These are phyloP conservation scores for Globisporangium solare DNA, from an alignment of 352 stramenopile species.

Conservation along the genomic window DNA sequence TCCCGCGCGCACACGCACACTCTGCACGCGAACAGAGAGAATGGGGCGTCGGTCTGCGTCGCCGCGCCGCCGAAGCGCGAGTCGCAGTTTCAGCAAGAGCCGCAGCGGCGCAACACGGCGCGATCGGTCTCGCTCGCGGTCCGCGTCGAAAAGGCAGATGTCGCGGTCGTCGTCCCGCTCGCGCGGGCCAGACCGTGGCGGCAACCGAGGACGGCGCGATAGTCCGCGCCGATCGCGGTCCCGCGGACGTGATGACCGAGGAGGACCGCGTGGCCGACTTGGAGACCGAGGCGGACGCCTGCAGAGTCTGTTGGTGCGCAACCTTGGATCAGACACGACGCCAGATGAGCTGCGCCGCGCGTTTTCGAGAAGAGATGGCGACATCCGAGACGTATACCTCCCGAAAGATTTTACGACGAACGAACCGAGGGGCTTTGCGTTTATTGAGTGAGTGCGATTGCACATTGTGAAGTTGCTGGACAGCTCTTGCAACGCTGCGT, in stretches of 20 bases:
- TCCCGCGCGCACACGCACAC: neutral
- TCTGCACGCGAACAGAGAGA: too few species aligned
- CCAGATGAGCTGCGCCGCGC: constrained; percentile 37
- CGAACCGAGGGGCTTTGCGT: constrained; percentile 72
- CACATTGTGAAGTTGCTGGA: neutral
- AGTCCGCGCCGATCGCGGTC: constrained; percentile 20
- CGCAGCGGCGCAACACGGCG: constrained; percentile 9
- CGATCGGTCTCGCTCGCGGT: constrained; percentile 34
- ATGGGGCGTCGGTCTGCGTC: constrained; percentile 54
- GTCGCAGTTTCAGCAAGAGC: constrained; percentile 19
- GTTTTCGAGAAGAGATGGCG: constrained; percentile 40
- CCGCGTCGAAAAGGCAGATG: constrained; percentile 12
- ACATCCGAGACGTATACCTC: constrained; percentile 67
- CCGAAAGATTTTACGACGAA: constrained; percentile 53
- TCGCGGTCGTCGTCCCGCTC: constrained; percentile 33
- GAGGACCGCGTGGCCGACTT: constrained; percentile 6
- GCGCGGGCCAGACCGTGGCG: constrained; percentile 20
- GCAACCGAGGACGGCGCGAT: constrained; percentile 14
- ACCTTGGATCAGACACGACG: constrained; percentile 29
- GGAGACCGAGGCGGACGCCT: constrained; percentile 14
- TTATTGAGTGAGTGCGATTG: constrained; percentile 52
- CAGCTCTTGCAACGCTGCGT: neutral
- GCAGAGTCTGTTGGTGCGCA: constrained; percentile 52
- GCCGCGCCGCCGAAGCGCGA: constrained; percentile 32
- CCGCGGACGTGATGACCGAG: constrained; percentile 12